Percentiles rank a stretch among this genome's conserved stretches.
phyloP scores from a whole-genome alignment of 2,329 filamentous ascomycete species.

The Didymella pomorum region DNA sequence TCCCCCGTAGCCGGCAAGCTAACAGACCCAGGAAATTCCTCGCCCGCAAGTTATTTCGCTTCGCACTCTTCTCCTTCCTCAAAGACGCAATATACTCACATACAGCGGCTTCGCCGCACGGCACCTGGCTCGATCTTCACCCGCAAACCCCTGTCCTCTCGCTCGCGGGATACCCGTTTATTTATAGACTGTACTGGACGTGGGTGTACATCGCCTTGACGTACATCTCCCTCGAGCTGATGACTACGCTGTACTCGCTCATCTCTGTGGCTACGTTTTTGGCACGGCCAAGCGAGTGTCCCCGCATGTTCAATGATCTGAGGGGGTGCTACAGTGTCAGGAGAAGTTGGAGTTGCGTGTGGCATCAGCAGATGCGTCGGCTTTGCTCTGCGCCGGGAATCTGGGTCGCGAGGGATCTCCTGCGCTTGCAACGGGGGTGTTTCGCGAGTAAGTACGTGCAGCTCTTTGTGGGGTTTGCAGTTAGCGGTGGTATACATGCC shows the following conservation, averaged over 20 bases:
- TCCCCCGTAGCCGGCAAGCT: background rate
- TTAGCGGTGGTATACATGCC: slow-evolving; percentile 31
- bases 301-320: slow-evolving; percentile 34
- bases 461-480: slow-evolving; percentile 36
- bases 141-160: slow-evolving; percentile 14
- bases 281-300: slow-evolving; percentile 37
- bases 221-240: slow-evolving; percentile 27
- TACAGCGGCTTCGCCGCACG: slow-evolving; percentile 33
- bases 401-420: slow-evolving; percentile 29
- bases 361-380: slow-evolving; percentile 39
- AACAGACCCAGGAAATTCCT: slow-evolving; percentile 40
- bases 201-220: slow-evolving; percentile 35
- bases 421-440: slow-evolving; percentile 34
- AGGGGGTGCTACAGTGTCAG: slow-evolving; percentile 29
- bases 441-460: slow-evolving; percentile 44
- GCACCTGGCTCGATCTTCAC: slow-evolving; percentile 29
- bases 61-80: slow-evolving; percentile 25
- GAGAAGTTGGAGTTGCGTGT: slow-evolving; percentile 34
- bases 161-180: slow-evolving; percentile 16
- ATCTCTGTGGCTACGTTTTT: slow-evolving; percentile 29
- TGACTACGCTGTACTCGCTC: slow-evolving; percentile 3
- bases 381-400: slow-evolving; percentile 30
- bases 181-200: slow-evolving; percentile 22
- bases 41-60: slow-evolving; percentile 26
- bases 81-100: slow-evolving; percentile 26